Base-by-base conservation (phyloP, 139 green algal genomes). In the Axilococcus clingmanii region DNA sequence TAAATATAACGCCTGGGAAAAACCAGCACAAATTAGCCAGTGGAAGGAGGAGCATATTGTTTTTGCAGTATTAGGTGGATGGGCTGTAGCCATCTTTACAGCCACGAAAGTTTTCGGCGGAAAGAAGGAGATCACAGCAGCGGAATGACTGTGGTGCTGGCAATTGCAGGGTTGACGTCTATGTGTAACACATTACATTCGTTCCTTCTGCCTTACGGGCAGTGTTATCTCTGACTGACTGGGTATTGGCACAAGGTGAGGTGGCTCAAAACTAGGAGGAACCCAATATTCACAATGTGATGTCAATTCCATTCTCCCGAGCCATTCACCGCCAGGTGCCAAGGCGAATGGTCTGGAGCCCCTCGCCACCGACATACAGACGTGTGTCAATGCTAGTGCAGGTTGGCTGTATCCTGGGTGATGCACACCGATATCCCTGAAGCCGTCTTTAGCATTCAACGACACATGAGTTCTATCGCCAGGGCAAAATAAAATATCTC, bases 1-100 rank as follows among this genome's bases (percentile, higher is more conserved):
- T 29, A 81, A 81, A 38, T 52, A 70, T 15, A 65, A 73, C 20
- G 38, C 24, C 20, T 77, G 68, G 70, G 55, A 75, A 32, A 60
- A 57, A 27, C 69, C 69, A 12, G 68, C 64, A 4, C 23, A 71
- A 8, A 46, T 71, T 24, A 41, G 54, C 7, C 27, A 48, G 7
- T 75, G 70, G 70, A 78, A 78, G 40, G 69, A 75, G 40, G 69
- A 77, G 55, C 69, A 77, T 16, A 63, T 77, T 8, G 53, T 58
- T 36, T 16, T 16, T 36, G 19, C 53, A 11, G 74, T 81, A 27
- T 55, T 81, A 16, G 74, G 43, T 6, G 33, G 48, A 25, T 81
- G 74, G 74, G 70, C 33, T 38, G 42, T 77, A 9, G 69, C 40
- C 57, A 79, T 81, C 25, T 62, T 28, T 24, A 43, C 35, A 41